Percentiles rank a stretch among this genome's conserved stretches.
phyloP scores from a whole-genome alignment of 2,329 filamentous ascomycete species.

The Pleomassaria siparia region DNA sequence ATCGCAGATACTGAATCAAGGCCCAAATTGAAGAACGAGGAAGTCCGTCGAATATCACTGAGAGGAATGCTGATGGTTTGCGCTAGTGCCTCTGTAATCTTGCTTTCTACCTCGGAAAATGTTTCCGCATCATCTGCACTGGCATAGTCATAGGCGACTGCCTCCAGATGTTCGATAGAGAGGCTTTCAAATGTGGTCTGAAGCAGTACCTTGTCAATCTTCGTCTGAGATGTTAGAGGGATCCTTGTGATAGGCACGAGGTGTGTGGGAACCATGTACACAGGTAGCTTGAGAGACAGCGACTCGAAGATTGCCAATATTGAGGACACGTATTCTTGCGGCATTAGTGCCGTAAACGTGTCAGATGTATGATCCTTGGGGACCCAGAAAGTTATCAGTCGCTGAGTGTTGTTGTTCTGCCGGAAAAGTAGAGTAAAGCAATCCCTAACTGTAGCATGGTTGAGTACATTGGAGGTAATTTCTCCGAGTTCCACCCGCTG shows the following conservation, averaged over 20 bases:
- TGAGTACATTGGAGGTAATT: constrained; percentile 65
- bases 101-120: constrained; percentile 59
- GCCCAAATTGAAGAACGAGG: constrained; percentile 76
- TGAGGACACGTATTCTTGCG: constrained; percentile 30
- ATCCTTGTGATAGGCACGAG: constrained; percentile 70
- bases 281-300: constrained; percentile 61
- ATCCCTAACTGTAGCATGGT: constrained; percentile 56
- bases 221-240: constrained; percentile 73
- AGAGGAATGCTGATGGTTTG: constrained; percentile 50
- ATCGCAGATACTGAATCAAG: constrained; percentile 85
- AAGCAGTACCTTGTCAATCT: constrained; percentile 66
- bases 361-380: constrained; percentile 33
- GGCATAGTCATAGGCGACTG: constrained; percentile 35
- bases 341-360: constrained; percentile 43
- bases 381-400: constrained; percentile 70
- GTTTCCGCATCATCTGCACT: constrained; percentile 38
- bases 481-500: constrained; percentile 79
- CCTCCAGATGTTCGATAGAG: constrained; percentile 48
- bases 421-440: constrained; percentile 65
- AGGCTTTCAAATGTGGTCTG: constrained; percentile 52
- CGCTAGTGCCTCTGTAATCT: constrained; percentile 59
- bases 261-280: constrained; percentile 78
- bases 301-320: constrained; percentile 53
- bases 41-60: constrained; percentile 60
- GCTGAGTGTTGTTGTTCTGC: constrained; percentile 48